Base-by-base conservation (phyloP, 768 basidiomycete genomes). In the Hypsizygus marmoreus region DNA sequence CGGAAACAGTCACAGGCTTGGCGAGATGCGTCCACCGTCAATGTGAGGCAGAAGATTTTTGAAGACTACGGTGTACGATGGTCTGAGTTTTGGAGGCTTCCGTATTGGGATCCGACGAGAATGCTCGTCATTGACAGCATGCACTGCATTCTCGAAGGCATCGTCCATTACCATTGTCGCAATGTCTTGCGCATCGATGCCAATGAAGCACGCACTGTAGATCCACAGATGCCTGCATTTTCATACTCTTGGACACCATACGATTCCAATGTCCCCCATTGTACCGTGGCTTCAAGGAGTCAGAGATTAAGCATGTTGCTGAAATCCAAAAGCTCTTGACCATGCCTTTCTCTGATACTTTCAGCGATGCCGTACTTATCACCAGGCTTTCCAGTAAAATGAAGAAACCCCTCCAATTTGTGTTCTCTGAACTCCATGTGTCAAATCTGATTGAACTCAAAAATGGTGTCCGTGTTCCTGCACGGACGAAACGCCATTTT, bases 101-200 rank as follows among this genome's bases (percentile, higher is more conserved):
- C 30, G 11, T 43, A 43, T 31, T 73, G 67, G 67, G 57, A 73
- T 33, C 66, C 66, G 1, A 55, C 58, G 9, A 39, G 43, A 0
- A 65, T 59, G 49, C 40, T 59, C 6, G 57, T 69, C 10, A 47
- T 73, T 31, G 70, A 73, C 46, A 43, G 54, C 3, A 72, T 73
- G 70, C 72, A 73, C 43, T 61, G 58, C 16, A 37, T 72, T 0
- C 58, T 62, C 17, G 58, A 60, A 29, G 58, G 60, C 6, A 19
- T 57, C 14, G 49, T 57, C 8, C 47, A 57, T 16, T 54, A 48
- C 37, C 51, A 57, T 37, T 51, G 38, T 34, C 45, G 50, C 47
- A 54, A 13, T 55, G n/a, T n/a, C n/a, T n/a, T n/a, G n/a, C n/a
- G n/a, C n/a, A n/a, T n/a, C n/a, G n/a, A n/a, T n/a, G n/a, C n/a